These are phyloP conservation scores for Fragaria iinumae DNA, from an alignment of 306 rosid species.

Conservation along the genomic window DNA sequence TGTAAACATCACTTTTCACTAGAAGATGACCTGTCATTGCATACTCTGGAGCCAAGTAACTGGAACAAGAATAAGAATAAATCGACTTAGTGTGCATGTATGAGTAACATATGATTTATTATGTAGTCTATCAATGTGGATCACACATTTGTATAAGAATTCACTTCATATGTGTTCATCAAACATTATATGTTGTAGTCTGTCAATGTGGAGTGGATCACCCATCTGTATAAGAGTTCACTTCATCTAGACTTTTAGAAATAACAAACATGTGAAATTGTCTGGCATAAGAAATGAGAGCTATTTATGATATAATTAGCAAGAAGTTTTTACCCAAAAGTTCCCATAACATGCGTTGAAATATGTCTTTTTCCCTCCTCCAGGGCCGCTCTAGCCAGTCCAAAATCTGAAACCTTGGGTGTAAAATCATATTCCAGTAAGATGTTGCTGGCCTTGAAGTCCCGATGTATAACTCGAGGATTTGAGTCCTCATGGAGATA, in stretches of 20 bases:
- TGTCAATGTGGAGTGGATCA: background rate
- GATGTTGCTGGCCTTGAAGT: constrained; percentile 96
- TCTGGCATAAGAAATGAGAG: background rate
- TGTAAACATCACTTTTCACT: constrained; percentile 95
- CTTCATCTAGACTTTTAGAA: background rate
- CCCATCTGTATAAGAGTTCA: background rate
- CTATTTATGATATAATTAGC: background rate
- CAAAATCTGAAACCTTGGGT: constrained; percentile 96
- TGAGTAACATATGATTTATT: too few relatives aligned
- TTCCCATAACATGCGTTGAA: constrained; percentile 99
- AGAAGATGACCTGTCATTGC: constrained; percentile 99
- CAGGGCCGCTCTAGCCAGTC: constrained; percentile 89
- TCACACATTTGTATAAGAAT: too few relatives aligned
- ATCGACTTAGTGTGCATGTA: background rate
- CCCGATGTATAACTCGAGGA: constrained; percentile 94
- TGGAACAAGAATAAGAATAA: constrained; percentile 33
- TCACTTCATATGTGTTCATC: background rate
- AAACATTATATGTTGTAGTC: background rate
- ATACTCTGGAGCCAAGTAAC: constrained; percentile 96
- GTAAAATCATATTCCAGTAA: constrained; percentile 80
- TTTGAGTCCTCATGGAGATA: constrained; percentile 95
- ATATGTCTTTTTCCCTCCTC: constrained; percentile 89
- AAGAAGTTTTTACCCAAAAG: constrained; percentile 67
- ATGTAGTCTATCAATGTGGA: background rate
- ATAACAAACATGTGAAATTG: background rate